Base-by-base conservation (phyloP, 768 basidiomycete species). In the Lepiota subincarnata region DNA sequence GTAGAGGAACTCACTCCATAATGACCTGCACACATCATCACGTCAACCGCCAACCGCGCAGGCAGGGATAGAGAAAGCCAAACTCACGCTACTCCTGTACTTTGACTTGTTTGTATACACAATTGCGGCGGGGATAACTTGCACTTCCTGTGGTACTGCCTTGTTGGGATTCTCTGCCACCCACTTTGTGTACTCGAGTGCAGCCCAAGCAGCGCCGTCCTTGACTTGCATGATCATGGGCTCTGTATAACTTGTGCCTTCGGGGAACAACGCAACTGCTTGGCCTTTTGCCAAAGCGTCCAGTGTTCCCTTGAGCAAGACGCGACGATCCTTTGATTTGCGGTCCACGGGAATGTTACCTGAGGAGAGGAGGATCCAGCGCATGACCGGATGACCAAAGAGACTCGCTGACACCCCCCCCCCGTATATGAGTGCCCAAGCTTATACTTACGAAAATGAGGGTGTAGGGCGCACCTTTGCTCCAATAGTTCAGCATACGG, bases 301-400 rank as follows among this genome's bases (percentile, higher is more conserved):
- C 61, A 98, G 87, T 0, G 95, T 97, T 39, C 92, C 89, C 57
- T 82, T 81, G 73, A 97, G 95, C 14, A 98, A 75, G 16, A 82
- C 79, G 62, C 89, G 88, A 51, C 92, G 86, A 71, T 99, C 94
- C 72, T 92, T 92, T 56, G 82, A 90, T 72, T 91, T 94, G 56
- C 97, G 83, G 68, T 97, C 95, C 34, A 98, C 96, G 19, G 96
- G 94, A 59, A 99, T 95, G 68, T 97, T 97, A n/a, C 97, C 95
- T 1, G 96, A 89, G 56, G 89, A 88, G 49, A 81, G 80, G 7
- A 98, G 76, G 55, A 98, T 79, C 58, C 82, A 85, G 22, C 79
- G 77, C 53, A 87, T 72, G 8, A 83, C 67, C 2, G 91, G 91
- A 65, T 97, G 87, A 14, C 72, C 79, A 67, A 96, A 98, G 41